Percentiles rank a stretch among this genome's conserved stretches.
Evolutionary conservation across 768 basidiomycete genomes (phyloP).

Genomic region (Cystobasidium tubakii): DNA sequence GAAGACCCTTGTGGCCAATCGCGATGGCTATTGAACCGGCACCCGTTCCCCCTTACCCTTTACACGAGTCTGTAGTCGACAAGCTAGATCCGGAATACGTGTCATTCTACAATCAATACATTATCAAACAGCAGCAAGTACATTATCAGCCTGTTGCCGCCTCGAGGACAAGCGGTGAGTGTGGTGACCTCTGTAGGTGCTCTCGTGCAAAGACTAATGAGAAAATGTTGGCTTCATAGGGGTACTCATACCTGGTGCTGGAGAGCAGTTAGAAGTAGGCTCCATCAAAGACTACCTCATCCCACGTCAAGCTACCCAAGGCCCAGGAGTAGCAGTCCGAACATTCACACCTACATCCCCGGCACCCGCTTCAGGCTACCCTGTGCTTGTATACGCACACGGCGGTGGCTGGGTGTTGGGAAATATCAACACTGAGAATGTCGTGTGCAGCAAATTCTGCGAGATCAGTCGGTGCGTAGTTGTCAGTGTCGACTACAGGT

Average conservation of each 20-base stretch:
- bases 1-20: too few species aligned
- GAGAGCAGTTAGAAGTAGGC: slow-evolving; percentile 3
- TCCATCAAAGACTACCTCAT: slow-evolving; percentile 10
- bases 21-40: background rate
- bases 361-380: slow-evolving; percentile 4
- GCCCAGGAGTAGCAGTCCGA: slow-evolving; percentile 7
- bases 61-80: slow-evolving; percentile 17
- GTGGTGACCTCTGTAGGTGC: background rate
- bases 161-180: slow-evolving; percentile 4
- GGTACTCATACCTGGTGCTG: slow-evolving; percentile 15
- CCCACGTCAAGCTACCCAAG: background rate
- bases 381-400: background rate
- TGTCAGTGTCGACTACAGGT: slow-evolving; percentile 19
- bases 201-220: background rate
- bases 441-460: slow-evolving; percentile 20
- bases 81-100: slow-evolving; percentile 25
- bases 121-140: slow-evolving; percentile 18
- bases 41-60: slow-evolving; percentile 6
- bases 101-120: slow-evolving; percentile 11
- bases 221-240: background rate
- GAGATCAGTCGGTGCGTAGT: slow-evolving; percentile 1
- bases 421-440: slow-evolving; percentile 28
- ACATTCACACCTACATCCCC: slow-evolving; percentile 4
- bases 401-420: slow-evolving; percentile 11
- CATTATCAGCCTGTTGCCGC: slow-evolving; percentile 18